Conservation (phyloP, 2,329 filamentous ascomycete species). For the Esteya vermicola region DNA sequence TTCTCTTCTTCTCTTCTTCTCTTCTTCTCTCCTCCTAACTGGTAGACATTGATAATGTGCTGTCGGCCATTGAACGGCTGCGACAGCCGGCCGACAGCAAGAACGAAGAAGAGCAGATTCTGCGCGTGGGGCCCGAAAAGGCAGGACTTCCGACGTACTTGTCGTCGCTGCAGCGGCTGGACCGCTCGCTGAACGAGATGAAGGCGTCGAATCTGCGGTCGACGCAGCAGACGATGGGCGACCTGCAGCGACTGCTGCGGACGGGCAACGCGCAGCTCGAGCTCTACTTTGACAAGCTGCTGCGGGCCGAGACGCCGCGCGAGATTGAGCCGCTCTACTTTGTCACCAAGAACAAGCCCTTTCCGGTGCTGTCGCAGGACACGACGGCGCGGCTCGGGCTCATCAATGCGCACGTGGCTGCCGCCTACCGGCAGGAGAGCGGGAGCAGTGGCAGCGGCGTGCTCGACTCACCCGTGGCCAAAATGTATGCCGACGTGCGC, state of each 20-base stretch:
- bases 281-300: slow-evolving; percentile 63
- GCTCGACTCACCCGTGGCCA: slow-evolving; percentile 57
- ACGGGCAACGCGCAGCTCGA: slow-evolving; percentile 74
- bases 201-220: slow-evolving; percentile 81
- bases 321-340: slow-evolving; percentile 83
- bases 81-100: slow-evolving; percentile 87
- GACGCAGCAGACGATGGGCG: slow-evolving; percentile 76
- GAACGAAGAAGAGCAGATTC: slow-evolving; percentile 80
- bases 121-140: slow-evolving; percentile 73
- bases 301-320: slow-evolving; percentile 61
- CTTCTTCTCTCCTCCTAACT: too few species aligned
- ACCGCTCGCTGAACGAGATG: slow-evolving; percentile 71
- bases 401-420: slow-evolving; percentile 64
- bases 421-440: slow-evolving; percentile 31
- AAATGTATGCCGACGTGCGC: slow-evolving; percentile 73
- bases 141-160: slow-evolving; percentile 75
- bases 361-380: slow-evolving; percentile 67
- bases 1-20: too few species aligned
- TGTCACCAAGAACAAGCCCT: slow-evolving; percentile 77
- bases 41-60: slow-evolving; percentile 69
- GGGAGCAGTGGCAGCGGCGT: slow-evolving; percentile 33
- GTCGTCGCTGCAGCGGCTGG: slow-evolving; percentile 76
- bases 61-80: slow-evolving; percentile 75
- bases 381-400: slow-evolving; percentile 61
- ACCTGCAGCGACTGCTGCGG: slow-evolving; percentile 64